Percentiles rank a stretch among this genome's conserved stretches.
Conservation (phyloP, 2,329 filamentous ascomycete genomes). For the Pseudogymnoascus sp. region DNA sequence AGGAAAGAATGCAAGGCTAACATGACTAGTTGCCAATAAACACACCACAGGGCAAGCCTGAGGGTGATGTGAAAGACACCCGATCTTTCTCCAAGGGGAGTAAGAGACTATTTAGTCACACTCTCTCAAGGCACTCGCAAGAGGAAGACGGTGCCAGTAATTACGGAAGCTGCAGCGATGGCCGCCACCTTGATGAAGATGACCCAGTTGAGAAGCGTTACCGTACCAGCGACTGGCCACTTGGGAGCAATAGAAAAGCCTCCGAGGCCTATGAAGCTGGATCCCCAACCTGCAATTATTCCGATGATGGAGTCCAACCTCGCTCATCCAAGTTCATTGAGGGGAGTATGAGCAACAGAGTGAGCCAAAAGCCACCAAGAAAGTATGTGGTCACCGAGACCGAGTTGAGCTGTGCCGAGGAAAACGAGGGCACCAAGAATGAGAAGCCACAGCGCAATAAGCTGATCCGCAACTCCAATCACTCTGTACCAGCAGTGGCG, state of each 20-base stretch:
- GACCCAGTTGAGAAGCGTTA: conserved; percentile 34
- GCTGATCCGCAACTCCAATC: background rate
- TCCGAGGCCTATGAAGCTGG: conserved; percentile 9
- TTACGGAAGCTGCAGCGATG: conserved; percentile 24
- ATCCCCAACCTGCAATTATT: conserved; percentile 12
- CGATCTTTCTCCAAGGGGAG: conserved; percentile 16
- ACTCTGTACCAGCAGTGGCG: background rate
- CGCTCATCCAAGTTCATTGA: conserved; percentile 62
- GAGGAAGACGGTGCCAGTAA: conserved; percentile 24
- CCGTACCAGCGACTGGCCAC: conserved; percentile 37
- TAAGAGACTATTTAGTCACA: conserved; percentile 27
- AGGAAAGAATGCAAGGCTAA: background rate
- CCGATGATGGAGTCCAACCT: background rate
- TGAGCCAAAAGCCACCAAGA: conserved; percentile 52
- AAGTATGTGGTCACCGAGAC: conserved; percentile 19
- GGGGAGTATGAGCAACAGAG: conserved; percentile 78
- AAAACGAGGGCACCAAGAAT: background rate
- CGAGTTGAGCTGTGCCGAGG: background rate
- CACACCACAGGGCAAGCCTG: background rate
- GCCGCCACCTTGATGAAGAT: conserved; percentile 15
- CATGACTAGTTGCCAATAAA: background rate
- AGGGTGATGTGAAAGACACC: background rate
- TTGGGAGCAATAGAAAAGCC: conserved; percentile 15
- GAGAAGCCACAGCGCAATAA: background rate
- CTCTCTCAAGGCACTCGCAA: conserved; percentile 15